Percentiles rank a stretch among this genome's conserved stretches.
Evolutionary conservation across 139 green algal species (phyloP).

Genomic region (Tetradesmus lagerheimii): DNA sequence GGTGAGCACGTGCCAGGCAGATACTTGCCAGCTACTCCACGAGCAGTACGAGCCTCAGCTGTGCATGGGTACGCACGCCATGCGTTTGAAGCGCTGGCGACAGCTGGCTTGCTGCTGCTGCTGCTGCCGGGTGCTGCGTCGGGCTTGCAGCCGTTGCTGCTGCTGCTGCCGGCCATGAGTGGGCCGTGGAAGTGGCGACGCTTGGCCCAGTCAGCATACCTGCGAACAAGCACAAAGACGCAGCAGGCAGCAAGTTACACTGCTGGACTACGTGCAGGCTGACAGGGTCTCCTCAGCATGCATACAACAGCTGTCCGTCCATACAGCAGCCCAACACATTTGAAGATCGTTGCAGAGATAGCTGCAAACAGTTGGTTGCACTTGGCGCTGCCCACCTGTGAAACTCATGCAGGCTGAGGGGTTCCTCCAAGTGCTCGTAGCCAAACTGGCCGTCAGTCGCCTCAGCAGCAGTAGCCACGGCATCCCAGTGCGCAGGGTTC

Average conservation of each 20-base stretch:
- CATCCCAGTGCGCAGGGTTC: slow-evolving; percentile 17
- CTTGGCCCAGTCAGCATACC: slow-evolving; percentile 51
- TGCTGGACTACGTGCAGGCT: too few relatives aligned
- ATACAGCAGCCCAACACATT: too few relatives aligned
- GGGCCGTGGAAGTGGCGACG: slow-evolving; percentile 43
- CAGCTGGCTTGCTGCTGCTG: background rate
- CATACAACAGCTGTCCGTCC: too few relatives aligned
- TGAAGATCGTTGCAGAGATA: too few relatives aligned
- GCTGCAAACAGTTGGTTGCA: too few relatives aligned
- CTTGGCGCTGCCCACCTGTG: too few relatives aligned
- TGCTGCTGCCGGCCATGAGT: slow-evolving; percentile 18
- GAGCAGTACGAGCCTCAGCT: background rate
- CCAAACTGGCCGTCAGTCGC: slow-evolving; percentile 44
- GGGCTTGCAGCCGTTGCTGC: background rate
- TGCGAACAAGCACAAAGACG: background rate
- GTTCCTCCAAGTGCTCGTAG: slow-evolving; percentile 41
- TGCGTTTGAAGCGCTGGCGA: background rate
- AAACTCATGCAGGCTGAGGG: slow-evolving; percentile 30
- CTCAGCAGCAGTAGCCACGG: slow-evolving; percentile 32
- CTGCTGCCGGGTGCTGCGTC: background rate
- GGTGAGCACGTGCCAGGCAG: background rate
- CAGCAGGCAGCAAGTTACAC: background rate
- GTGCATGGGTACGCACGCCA: slow-evolving; percentile 13
- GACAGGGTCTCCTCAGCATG: too few relatives aligned
- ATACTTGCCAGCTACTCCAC: background rate